A percentile compares a stretch with the other conserved stretches of the same genome.
These are phyloP conservation scores for Eucalyptus curtisii DNA, from an alignment of 345 rosid species.

Conservation along the genomic window DNA sequence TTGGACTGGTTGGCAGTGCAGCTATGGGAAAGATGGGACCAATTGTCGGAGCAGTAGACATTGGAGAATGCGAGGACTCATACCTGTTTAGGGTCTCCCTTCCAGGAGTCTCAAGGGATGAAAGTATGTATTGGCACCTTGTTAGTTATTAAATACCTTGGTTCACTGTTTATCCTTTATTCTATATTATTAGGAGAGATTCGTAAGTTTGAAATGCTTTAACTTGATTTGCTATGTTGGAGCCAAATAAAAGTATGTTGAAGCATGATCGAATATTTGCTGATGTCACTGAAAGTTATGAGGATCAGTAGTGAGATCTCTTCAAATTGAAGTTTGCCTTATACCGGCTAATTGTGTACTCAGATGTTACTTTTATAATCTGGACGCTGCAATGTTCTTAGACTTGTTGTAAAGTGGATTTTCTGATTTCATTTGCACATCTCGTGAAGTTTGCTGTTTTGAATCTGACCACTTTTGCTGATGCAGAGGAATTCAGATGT, in stretches of 20 bases:
- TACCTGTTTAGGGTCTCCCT: constrained; percentile 54
- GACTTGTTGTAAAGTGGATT: neutral
- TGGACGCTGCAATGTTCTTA: neutral
- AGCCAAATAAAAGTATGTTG: neutral
- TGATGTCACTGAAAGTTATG: neutral
- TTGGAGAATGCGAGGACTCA: constrained; percentile 50
- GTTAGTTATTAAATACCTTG: neutral
- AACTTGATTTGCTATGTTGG: neutral
- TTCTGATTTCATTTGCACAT: neutral
- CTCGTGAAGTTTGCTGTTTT: neutral
- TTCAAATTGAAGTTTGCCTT: neutral
- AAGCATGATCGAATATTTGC: neutral
- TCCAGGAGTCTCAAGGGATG: constrained; percentile 63
- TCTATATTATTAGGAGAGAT: neutral
- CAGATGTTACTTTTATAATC: neutral
- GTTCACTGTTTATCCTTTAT: neutral
- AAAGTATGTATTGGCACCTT: constrained; percentile 17
- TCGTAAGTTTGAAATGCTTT: neutral
- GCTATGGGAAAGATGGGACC: constrained; percentile 58
- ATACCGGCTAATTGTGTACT: neutral
- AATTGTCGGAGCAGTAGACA: constrained; percentile 35
- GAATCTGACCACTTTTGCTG: neutral
- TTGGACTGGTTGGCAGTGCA: constrained; percentile 60
- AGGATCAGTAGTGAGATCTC: neutral
- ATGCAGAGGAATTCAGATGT: constrained; percentile 64